Conservation (phyloP, 1,284 basidiomycete species). For the Salmacisia buchloeana region DNA sequence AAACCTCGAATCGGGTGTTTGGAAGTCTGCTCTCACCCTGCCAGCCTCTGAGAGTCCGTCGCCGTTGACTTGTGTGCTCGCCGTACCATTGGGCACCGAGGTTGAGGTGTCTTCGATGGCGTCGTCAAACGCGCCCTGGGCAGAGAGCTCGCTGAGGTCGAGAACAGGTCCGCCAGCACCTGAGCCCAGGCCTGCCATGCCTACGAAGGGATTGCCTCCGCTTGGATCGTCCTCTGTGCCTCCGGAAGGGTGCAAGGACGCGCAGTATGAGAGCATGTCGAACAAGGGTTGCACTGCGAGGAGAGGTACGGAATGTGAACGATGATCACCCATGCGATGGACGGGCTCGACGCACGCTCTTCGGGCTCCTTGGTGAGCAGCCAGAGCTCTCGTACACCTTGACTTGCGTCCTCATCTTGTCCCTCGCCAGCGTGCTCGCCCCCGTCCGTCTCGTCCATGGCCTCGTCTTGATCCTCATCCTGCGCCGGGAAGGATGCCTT, state of each 20-base stretch:
- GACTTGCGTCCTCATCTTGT: neutral
- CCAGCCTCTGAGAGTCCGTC: slow-evolving; percentile 71
- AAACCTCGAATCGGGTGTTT: slow-evolving; percentile 68
- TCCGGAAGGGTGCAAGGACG: slow-evolving; percentile 71
- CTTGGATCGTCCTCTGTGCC: slow-evolving; percentile 56
- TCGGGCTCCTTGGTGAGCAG: neutral
- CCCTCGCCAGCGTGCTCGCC: neutral
- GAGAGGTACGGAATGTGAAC: slow-evolving; percentile 14
- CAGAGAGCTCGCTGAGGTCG: slow-evolving; percentile 7
- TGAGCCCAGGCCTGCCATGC: slow-evolving; percentile 41
- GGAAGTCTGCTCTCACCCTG: slow-evolving; percentile 87
- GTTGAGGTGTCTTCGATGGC: slow-evolving; percentile 4
- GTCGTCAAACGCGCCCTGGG: slow-evolving; percentile 31
- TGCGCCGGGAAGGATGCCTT: slow-evolving; percentile 20
- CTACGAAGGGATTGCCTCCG: slow-evolving; percentile 36
- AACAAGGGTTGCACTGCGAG: slow-evolving; percentile 76
- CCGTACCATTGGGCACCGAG: slow-evolving; percentile 29
- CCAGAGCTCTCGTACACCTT: neutral
- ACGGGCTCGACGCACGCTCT: neutral
- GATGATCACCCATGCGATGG: slow-evolving; percentile 40
- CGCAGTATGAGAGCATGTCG: slow-evolving; percentile 79
- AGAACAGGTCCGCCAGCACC: slow-evolving; percentile 44
- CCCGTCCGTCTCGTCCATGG: neutral
- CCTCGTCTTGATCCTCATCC: neutral
- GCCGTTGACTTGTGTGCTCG: slow-evolving; percentile 53